Evolutionary conservation across 2,329 filamentous ascomycete genomes (phyloP), one percentile per base, ranked within the genome.

Genomic region (Colletotrichum nymphaeae): DNA sequence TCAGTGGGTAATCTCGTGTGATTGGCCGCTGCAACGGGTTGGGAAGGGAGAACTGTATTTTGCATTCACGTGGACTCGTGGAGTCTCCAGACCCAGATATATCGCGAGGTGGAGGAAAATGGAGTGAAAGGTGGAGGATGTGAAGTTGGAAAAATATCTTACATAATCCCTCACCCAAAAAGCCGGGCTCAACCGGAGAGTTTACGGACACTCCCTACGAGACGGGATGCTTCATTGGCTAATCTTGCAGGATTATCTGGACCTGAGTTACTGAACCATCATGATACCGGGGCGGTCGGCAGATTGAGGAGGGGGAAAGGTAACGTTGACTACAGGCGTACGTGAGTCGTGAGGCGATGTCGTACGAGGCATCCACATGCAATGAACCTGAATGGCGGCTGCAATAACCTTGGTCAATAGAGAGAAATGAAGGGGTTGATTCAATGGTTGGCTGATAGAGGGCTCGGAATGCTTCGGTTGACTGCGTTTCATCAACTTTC

Each of bases 401-500:
- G n/a, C 46, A 37, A 63, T 42, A n/a, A 11, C 42, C 42, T 49
- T 22, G 42, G 19, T 22, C 16, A n/a, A 3, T 8, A 46, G 16
- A 11, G 42, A 49, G 42, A 49, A n/a, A 22, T 49, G 19, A n/a
- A 22, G 3, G 42, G 7, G 19, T 22, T 22, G 4, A 22, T 22
- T n/a, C 7, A 49, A 49, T 49, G 16, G 19, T 49, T n/a, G 55
- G 65, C 11, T 30, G 30, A 22, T 28, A 5, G 30, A 1, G 26
- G 14, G 35, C 28, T 52, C 16, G 57, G 46, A 55, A 35, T 55
- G 46, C 65, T 52, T 63, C 57, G 24, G 32, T 42, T 16, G 28
- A n/a, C 26, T 35, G 7, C 49, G 52, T 69, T 63, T 63, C 58
- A 64, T 69, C 58, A 12, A 22, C n/a, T 57, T 35, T 63, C 52